phyloP scores from a whole-genome alignment of 805 yeast species.

The Wickerhamomyces ciferrii region DNA sequence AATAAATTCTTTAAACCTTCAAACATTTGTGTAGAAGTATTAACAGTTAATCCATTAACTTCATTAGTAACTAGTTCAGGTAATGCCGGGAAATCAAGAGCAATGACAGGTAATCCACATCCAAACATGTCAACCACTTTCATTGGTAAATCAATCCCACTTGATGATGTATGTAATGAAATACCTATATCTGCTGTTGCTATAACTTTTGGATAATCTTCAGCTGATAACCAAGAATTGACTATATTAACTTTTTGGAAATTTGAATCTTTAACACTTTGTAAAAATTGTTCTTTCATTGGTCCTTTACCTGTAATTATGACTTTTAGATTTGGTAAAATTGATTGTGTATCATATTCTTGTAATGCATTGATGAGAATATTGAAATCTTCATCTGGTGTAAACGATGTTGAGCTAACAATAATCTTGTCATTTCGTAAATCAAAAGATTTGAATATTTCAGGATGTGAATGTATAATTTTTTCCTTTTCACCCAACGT shows the following conservation, averaged over 20 bases:
- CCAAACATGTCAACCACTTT: conserved; percentile 95
- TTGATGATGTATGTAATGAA: conserved; percentile 85
- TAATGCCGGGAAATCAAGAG: conserved; percentile 72
- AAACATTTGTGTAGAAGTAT: conserved; percentile 38
- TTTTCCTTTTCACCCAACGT: conserved; percentile 18
- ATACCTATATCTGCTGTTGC: conserved; percentile 82
- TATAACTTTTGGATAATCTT: conserved; percentile 74
- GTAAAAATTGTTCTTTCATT: conserved; percentile 46
- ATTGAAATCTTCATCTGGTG: conserved; percentile 89
- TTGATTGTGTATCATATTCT: conserved; percentile 31
- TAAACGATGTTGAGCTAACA: conserved; percentile 87
- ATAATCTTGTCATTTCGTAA: conserved; percentile 50
- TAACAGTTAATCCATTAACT: conserved; percentile 63
- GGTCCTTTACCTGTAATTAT: conserved; percentile 99
- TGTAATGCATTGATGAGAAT: conserved; percentile 65
- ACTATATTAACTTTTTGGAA: conserved; percentile 49
- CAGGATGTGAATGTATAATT: conserved; percentile 30
- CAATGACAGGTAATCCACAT: conserved; percentile 86
- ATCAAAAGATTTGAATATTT: conserved; percentile 30
- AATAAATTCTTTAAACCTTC: conserved; percentile 33
- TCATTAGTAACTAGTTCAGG: conserved; percentile 68
- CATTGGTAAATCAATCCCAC: conserved; percentile 96
- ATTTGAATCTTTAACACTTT: conserved; percentile 37
- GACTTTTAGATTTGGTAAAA: conserved; percentile 47
- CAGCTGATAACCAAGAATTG: conserved; percentile 71